Percentiles rank a stretch among this genome's conserved stretches.
These are phyloP conservation scores for Kwoniella sp. DNA, from an alignment of 768 basidiomycete species.

Conservation along the genomic window DNA sequence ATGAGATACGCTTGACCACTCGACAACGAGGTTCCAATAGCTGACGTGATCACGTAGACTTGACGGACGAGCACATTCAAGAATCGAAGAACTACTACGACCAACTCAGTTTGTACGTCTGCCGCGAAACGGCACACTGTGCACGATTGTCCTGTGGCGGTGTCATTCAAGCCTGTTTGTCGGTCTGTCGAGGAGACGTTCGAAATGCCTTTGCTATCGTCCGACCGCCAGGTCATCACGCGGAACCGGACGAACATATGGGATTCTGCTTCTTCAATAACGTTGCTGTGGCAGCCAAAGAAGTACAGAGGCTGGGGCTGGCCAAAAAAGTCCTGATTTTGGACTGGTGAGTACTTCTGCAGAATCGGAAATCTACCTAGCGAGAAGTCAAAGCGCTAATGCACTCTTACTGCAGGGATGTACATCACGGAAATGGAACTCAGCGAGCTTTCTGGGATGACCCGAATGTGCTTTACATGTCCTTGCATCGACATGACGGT, in stretches of 20 bases:
- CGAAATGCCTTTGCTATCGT: slow-evolving; percentile 92
- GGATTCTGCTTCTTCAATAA: slow-evolving; percentile 99
- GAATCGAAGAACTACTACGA: slow-evolving; percentile 83
- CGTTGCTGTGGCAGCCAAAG: slow-evolving; percentile 85
- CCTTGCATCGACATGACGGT: slow-evolving; percentile 89
- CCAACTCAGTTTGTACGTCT: slow-evolving; percentile 87
- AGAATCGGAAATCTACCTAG: background rate
- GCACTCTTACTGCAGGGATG: slow-evolving; percentile 68
- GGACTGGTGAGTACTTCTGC: slow-evolving; percentile 77
- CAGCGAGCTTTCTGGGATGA: slow-evolving; percentile 95
- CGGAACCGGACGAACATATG: slow-evolving; percentile 97
- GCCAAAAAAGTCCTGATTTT: slow-evolving; percentile 84
- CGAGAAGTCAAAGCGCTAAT: slow-evolving; percentile 9
- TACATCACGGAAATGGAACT: slow-evolving; percentile 97
- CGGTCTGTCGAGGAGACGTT: slow-evolving; percentile 77
- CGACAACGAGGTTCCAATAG: no score
- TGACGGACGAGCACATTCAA: slow-evolving; percentile 72
- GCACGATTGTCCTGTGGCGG: slow-evolving; percentile 91
- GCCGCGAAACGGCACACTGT: slow-evolving; percentile 76
- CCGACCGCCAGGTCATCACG: slow-evolving; percentile 95
- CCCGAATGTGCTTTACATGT: slow-evolving; percentile 86
- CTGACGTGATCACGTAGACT: slow-evolving; percentile 59
- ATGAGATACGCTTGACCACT: no score
- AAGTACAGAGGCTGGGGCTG: slow-evolving; percentile 69
- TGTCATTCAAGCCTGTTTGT: slow-evolving; percentile 83